phyloP scores from a whole-genome alignment of 2,329 filamentous ascomycete species.

The Fusarium pilosicola region DNA sequence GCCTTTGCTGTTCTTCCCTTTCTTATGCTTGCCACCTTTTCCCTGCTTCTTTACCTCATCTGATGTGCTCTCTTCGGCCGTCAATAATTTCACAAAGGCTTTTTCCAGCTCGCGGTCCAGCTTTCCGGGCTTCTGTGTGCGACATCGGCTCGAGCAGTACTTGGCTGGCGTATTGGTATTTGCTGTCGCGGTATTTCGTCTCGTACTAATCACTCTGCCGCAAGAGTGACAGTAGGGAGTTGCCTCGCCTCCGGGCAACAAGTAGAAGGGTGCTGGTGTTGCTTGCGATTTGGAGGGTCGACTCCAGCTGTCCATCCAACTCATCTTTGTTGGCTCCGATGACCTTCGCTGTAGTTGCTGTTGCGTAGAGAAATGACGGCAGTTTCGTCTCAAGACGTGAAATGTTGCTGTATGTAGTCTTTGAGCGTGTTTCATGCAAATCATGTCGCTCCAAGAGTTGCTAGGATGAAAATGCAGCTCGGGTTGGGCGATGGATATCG shows the following conservation, averaged over 20 bases:
- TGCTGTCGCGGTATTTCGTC: conserved; percentile 43
- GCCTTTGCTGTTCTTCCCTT: conserved; percentile 52
- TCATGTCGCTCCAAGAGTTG: neutral
- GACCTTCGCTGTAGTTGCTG: neutral
- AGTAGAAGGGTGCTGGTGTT: conserved; percentile 64
- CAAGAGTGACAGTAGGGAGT: conserved; percentile 67
- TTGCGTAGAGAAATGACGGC: neutral
- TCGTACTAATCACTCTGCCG: conserved; percentile 62
- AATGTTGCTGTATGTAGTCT: fast-evolving
- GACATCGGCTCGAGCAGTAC: conserved; percentile 67
- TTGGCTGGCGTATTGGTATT: conserved; percentile 49
- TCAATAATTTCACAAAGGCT: conserved; percentile 54
- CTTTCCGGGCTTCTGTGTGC: conserved; percentile 59
- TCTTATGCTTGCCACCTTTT: conserved; percentile 51
- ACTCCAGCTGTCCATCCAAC: conserved; percentile 56
- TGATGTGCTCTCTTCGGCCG: neutral
- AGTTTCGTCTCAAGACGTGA: fast-evolving
- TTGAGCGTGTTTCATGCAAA: neutral
- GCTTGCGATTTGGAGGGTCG: conserved; percentile 53
- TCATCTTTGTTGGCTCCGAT: conserved; percentile 44
- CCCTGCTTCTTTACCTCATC: conserved; percentile 38
- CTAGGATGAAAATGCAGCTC: neutral
- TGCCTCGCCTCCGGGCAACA: conserved; percentile 56
- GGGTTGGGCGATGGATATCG: neutral
- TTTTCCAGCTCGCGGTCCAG: conserved; percentile 63